Conservation (phyloP, 176 grass and related monocot genomes). For the Bothriochloa decipiens region DNA sequence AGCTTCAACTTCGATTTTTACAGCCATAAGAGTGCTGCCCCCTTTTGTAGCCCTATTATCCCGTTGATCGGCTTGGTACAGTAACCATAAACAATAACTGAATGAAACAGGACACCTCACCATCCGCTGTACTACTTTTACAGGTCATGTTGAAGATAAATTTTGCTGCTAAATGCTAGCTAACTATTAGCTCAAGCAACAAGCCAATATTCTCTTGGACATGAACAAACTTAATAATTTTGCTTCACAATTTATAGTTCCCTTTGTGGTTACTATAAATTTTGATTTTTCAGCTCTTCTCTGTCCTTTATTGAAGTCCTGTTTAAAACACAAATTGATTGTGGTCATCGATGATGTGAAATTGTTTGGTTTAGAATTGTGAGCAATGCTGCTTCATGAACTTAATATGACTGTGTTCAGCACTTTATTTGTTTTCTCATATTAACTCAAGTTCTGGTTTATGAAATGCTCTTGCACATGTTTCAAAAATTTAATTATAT, state of each 20-base stretch:
- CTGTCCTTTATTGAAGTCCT: neutral
- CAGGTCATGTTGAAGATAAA: neutral
- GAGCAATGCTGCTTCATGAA: neutral
- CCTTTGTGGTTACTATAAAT: neutral
- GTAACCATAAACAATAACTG: neutral
- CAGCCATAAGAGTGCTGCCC: neutral
- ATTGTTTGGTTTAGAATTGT: neutral
- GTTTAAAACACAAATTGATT: neutral
- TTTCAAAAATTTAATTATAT: slow-evolving; percentile 15
- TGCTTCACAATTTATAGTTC: neutral
- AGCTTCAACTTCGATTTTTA: neutral
- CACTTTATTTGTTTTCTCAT: slow-evolving; percentile 1
- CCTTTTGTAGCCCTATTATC: neutral
- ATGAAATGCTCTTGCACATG: neutral
- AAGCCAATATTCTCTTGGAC: neutral
- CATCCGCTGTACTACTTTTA: neutral
- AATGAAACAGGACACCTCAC: neutral
- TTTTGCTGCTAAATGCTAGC: neutral
- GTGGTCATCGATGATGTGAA: neutral
- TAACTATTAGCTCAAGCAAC: neutral
- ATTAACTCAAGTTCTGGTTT: neutral
- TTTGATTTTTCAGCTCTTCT: neutral
- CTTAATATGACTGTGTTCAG: neutral
- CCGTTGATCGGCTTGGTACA: neutral
- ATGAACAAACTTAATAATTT: neutral